phyloP scores from a whole-genome alignment of 768 basidiomycete genomes.

The Lactifluus echinatus region DNA sequence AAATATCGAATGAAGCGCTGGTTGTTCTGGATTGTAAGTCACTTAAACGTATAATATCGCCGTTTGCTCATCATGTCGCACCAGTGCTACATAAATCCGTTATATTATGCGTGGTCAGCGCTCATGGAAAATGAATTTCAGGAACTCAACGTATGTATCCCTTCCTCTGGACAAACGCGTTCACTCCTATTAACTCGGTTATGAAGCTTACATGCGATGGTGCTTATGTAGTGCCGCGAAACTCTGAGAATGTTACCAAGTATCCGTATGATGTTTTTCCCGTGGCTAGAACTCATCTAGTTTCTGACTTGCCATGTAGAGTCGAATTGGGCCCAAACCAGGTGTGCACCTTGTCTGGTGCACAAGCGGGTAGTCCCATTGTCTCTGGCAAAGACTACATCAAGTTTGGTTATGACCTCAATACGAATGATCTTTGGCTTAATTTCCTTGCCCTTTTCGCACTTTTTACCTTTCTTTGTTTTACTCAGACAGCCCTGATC shows the following conservation, averaged over 20 bases:
- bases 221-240: conserved; percentile 54
- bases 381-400: conserved; percentile 82
- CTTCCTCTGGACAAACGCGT: no score
- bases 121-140: conserved; percentile 84
- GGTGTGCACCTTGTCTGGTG: conserved; percentile 67
- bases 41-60: conserved; percentile 19
- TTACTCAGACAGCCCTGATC: conserved; percentile 57
- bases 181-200: no score
- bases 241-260: conserved; percentile 41
- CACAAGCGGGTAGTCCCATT: conserved; percentile 41
- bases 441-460: conserved; percentile 66
- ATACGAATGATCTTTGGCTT: conserved; percentile 52
- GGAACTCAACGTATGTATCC: conserved; percentile 33
- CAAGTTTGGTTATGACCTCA: conserved; percentile 48
- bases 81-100: conserved; percentile 77
- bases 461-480: conserved; percentile 61
- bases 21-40: conserved; percentile 77
- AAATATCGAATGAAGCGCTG: conserved; percentile 67
- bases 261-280: conserved; percentile 50
- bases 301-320: conserved; percentile 28
- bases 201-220: conserved; percentile 58
- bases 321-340: conserved; percentile 69
- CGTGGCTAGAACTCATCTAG: neutral
- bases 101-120: conserved; percentile 49
- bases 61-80: neutral